Percentiles rank a stretch among this genome's conserved stretches.
Evolutionary conservation across 345 rosid species (phyloP).

Genomic region (Lagerstroemia speciosa): DNA sequence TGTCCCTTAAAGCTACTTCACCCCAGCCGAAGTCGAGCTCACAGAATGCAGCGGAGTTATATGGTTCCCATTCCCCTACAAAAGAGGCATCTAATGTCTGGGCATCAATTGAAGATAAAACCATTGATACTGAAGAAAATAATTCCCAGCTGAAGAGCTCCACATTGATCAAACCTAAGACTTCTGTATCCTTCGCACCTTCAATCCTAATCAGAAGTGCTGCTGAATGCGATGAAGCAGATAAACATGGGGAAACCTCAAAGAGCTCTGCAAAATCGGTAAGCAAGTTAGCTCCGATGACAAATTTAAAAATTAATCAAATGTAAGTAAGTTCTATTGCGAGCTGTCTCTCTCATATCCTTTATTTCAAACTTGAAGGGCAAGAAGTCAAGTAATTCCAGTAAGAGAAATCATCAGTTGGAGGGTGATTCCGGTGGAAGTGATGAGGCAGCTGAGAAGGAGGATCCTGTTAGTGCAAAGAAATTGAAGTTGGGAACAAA

Average conservation of each 20-base stretch:
- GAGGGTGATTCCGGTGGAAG: neutral
- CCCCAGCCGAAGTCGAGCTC: slow-evolving; percentile 22
- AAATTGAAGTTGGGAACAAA: slow-evolving; percentile 62
- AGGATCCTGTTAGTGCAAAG: slow-evolving; percentile 23
- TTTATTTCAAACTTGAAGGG: slow-evolving; percentile 6
- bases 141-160: slow-evolving; percentile 20
- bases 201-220: slow-evolving; percentile 68
- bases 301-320: neutral
- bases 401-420: neutral
- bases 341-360: neutral
- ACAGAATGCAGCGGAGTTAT: slow-evolving; percentile 21
- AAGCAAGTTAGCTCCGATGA: slow-evolving; percentile 1
- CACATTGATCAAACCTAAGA: slow-evolving; percentile 8
- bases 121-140: slow-evolving; percentile 28
- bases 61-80: slow-evolving; percentile 25
- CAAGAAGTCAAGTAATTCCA: slow-evolving; percentile 4
- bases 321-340: neutral
- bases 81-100: slow-evolving; percentile 33
- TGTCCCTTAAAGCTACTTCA: slow-evolving; percentile 65
- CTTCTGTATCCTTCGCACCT: slow-evolving; percentile 33
- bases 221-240: slow-evolving; percentile 81
- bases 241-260: slow-evolving; percentile 31
- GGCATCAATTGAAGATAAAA: slow-evolving; percentile 28
- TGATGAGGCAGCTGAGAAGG: slow-evolving; percentile 8
- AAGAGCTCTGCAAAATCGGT: slow-evolving; percentile 26